Evolutionary conservation across 441 rosid genomes (phyloP), one percentile per base, ranked within the genome.

Genomic region (Erodium chrysanthum): DNA sequence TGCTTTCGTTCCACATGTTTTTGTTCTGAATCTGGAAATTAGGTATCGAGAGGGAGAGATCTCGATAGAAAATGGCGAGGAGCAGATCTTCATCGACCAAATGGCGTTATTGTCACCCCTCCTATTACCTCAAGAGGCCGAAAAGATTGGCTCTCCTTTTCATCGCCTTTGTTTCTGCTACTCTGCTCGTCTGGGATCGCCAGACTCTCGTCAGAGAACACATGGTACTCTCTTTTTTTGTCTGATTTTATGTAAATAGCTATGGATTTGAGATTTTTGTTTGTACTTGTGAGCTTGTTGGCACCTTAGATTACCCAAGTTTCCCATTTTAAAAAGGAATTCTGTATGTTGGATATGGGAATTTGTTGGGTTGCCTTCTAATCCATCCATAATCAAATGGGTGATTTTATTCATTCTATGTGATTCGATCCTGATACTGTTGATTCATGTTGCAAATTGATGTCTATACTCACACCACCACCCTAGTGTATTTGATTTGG

Each of bases 151-250:
- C 98, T 80, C 74, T 86, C 71, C 93, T 91, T 60, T 81, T 91
- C 71, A 81, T 93, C 25, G 74, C 77, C 10, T 93, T 93, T 61
- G 90, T 93, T 46, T 80, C 80, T 61, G 86, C 70, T 70, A 74
- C 92, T 58, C 46, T 89, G 67, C 59, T 89, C 21, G 77, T 91
- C 5, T 93, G 98, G 97, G 97, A 91, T 89, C 98, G 97, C 75
- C 89, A 88, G 67, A 89, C 91, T 75, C 95, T 93, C 70, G 78
- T 81, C 64, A 79, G 85, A 21, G 96, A 91, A 56, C 82, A 91
- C 76, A 77, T 89, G 95, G 98, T 89, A 73, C 35, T 42, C 67
- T 58, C 3, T 11, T 1, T 48, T 14, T n/a, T 54, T 18, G 4
- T 9, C 7, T 35, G 0, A 35, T 5, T 35, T 35, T 5, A 8